Conservation (phyloP, 208 protist species). For the Herpetomonas samuelpessoai region DNA sequence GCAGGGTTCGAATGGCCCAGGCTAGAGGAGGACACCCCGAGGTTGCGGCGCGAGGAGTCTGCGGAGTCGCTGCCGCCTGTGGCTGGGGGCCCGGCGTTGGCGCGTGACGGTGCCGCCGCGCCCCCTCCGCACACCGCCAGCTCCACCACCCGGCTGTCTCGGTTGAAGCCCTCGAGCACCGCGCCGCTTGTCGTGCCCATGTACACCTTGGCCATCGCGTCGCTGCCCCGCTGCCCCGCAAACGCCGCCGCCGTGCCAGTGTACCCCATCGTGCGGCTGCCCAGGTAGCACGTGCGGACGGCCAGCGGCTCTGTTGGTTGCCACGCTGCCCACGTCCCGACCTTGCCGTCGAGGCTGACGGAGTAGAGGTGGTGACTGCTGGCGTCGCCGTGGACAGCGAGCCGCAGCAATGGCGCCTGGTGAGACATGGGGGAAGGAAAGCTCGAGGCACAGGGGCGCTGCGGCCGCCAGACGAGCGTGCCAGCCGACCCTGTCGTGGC, state of each 20-base stretch:
- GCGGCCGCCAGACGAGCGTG: constrained; percentile 30
- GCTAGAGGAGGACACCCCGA: background rate
- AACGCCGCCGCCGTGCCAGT: constrained; percentile 45
- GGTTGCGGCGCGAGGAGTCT: background rate
- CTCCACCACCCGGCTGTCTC: constrained; percentile 50
- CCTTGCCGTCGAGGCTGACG: constrained; percentile 61
- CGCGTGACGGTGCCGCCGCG: background rate
- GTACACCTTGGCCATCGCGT: constrained; percentile 65
- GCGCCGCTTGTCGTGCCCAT: constrained; percentile 56
- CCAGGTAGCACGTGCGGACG: constrained; percentile 35
- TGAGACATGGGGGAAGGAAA: constrained; percentile 70
- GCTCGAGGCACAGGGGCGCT: constrained; percentile 35
- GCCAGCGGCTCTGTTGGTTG: constrained; percentile 35
- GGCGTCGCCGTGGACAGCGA: constrained; percentile 58
- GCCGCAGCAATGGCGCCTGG: constrained; percentile 39
- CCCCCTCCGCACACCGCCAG: constrained; percentile 11
- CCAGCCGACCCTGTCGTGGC: constrained; percentile 32
- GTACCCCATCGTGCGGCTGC: constrained; percentile 42
- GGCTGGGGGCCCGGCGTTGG: background rate
- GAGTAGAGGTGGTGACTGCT: constrained; percentile 67
- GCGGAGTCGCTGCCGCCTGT: background rate
- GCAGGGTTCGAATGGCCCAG: background rate
- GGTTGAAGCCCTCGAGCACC: constrained; percentile 44
- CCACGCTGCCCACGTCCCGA: constrained; percentile 58
- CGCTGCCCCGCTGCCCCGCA: constrained; percentile 34